Conservation (phyloP, 2,329 filamentous ascomycete genomes). For the Fusarium chlamydosporum region DNA sequence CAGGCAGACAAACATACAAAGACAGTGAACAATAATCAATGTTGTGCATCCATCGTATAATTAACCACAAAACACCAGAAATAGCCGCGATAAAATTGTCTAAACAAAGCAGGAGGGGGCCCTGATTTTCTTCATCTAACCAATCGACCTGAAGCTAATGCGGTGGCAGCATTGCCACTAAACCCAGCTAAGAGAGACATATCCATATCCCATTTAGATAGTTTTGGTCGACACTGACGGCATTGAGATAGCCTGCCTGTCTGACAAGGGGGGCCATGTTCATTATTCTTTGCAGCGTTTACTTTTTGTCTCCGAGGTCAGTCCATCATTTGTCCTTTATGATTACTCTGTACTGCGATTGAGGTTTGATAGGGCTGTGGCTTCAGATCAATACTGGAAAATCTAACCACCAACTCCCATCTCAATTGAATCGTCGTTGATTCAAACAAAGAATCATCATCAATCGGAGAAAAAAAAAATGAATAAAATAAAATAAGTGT, state of each 20-base stretch:
- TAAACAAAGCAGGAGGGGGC: conserved; percentile 2
- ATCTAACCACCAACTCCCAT: too few species aligned
- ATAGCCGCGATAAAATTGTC: conserved; percentile 4
- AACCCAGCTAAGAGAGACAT: conserved; percentile 27
- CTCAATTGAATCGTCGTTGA: not conserved
- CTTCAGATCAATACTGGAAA: too few species aligned
- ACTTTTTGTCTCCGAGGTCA: not conserved
- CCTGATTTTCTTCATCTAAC: conserved; percentile 36
- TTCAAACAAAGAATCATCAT: not conserved
- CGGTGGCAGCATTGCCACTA: conserved; percentile 41
- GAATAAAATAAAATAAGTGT: not conserved
- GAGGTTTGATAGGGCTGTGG: conserved; percentile 1
- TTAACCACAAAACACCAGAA: conserved; percentile 1
- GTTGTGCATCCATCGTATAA: conserved; percentile 2
- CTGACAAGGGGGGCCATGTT: conserved; percentile 2
- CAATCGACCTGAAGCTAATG: conserved; percentile 44
- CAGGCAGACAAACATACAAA: not conserved
- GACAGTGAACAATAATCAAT: too few species aligned
- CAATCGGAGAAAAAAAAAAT: not conserved
- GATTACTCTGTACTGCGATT: conserved; percentile 1
- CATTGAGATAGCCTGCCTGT: conserved; percentile 34
- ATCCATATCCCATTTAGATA: conserved; percentile 7
- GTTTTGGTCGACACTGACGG: conserved; percentile 31
- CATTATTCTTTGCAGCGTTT: not conserved
- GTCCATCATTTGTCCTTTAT: conserved; percentile 2